Conservation (phyloP, 768 basidiomycete species). For the Collybiopsis confluens region DNA sequence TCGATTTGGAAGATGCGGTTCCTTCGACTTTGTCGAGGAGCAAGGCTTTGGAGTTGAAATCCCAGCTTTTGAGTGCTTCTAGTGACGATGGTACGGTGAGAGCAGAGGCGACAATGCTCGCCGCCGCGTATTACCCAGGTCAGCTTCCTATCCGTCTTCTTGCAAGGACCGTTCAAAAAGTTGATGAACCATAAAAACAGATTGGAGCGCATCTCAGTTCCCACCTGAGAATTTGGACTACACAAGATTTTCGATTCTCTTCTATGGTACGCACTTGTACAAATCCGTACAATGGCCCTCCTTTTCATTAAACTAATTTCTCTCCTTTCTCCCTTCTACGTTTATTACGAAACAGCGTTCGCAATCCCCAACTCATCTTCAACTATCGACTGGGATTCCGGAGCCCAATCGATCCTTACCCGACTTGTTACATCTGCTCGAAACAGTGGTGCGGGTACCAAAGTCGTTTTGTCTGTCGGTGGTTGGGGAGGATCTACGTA, state of each 20-base stretch:
- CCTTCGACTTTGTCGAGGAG: slow-evolving; percentile 42
- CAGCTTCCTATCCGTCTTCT: background rate
- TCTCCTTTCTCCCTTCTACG: too few relatives aligned
- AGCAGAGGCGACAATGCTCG: slow-evolving; percentile 27
- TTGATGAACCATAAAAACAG: too few relatives aligned
- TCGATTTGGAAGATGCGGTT: slow-evolving; percentile 41
- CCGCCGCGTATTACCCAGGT: slow-evolving; percentile 42
- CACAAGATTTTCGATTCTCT: slow-evolving; percentile 61
- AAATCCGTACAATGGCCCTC: background rate
- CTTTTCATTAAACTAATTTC: too few relatives aligned
- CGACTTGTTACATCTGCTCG: slow-evolving; percentile 55
- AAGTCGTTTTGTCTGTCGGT: slow-evolving; percentile 65
- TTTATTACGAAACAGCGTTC: too few relatives aligned
- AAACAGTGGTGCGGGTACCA: slow-evolving; percentile 53
- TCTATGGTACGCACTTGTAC: slow-evolving; percentile 43
- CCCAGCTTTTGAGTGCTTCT: background rate
- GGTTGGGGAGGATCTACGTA: slow-evolving; percentile 71
- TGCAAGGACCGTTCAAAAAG: too few relatives aligned
- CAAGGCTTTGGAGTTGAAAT: slow-evolving; percentile 22
- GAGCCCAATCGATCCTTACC: slow-evolving; percentile 47
- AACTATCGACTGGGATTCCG: slow-evolving; percentile 46
- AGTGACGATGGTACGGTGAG: slow-evolving; percentile 15
- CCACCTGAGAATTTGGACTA: slow-evolving; percentile 61
- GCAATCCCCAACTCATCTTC: slow-evolving; percentile 59
- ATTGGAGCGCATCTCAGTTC: slow-evolving; percentile 43